Conservation (phyloP, 768 basidiomycete genomes). For the Suillus alpinus region DNA sequence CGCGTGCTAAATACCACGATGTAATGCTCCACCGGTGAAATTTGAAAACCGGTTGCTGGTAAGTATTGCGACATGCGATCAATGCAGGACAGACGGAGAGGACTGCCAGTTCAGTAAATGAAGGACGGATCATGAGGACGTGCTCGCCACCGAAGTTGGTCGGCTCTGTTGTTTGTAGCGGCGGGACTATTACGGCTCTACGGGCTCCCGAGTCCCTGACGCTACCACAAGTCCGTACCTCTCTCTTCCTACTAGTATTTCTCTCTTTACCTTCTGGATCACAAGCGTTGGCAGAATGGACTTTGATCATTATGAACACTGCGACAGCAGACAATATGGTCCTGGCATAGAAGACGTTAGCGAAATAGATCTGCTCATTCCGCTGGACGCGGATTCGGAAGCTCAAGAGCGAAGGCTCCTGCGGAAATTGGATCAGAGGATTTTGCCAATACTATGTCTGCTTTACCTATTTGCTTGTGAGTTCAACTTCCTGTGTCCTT, state of each 20-base stretch:
- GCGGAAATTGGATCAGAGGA: constrained; percentile 63
- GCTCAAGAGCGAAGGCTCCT: constrained; percentile 49
- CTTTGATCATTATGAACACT: constrained; percentile 3
- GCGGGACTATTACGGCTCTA: neutral
- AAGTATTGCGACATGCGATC: neutral
- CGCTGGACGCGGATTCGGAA: constrained; percentile 25
- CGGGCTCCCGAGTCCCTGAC: neutral
- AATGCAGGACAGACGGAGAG: neutral
- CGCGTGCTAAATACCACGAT: too few relatives aligned
- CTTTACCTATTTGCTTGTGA: constrained; percentile 75
- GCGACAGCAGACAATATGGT: constrained; percentile 31
- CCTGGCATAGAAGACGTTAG: neutral
- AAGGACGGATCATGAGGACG: neutral
- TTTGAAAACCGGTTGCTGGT: neutral
- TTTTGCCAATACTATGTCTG: constrained; percentile 69
- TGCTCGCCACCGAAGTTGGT: neutral
- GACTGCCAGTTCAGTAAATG: neutral
- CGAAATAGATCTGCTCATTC: constrained; percentile 17
- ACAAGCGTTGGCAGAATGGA: neutral
- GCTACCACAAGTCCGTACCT: neutral
- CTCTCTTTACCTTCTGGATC: neutral
- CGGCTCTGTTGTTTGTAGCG: neutral
- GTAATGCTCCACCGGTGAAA: too few relatives aligned
- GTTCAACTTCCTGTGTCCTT: constrained; percentile 24
- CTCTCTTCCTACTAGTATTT: neutral